Conservation (phyloP, 1,284 basidiomycete genomes). For the Rhizoctonia solani region DNA sequence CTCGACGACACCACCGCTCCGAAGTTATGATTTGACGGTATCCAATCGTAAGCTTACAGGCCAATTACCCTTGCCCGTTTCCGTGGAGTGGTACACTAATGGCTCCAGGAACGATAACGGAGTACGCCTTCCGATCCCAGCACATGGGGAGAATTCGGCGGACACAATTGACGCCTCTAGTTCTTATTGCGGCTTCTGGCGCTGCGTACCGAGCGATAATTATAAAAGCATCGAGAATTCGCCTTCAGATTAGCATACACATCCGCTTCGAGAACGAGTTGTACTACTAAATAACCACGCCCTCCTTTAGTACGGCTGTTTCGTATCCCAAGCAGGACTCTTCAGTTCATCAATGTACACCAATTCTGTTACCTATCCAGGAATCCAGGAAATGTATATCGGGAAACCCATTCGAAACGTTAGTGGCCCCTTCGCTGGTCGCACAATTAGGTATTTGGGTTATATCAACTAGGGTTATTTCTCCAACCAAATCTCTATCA, state of each 20-base stretch:
- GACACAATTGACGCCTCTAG: slow-evolving; percentile 2
- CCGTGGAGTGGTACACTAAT: slow-evolving; percentile 14
- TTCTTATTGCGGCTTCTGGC: background rate
- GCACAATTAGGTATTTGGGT: slow-evolving; percentile 19
- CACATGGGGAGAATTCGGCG: background rate
- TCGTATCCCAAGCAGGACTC: background rate
- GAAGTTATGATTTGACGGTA: background rate
- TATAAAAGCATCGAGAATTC: slow-evolving; percentile 15
- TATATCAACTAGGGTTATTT: background rate
- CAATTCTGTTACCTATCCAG: background rate
- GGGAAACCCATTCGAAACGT: slow-evolving; percentile 37
- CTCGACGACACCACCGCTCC: background rate
- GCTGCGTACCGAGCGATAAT: background rate
- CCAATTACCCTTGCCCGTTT: slow-evolving; percentile 4
- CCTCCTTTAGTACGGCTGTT: background rate
- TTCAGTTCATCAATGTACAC: background rate
- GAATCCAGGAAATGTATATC: slow-evolving; percentile 30
- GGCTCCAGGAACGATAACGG: slow-evolving; percentile 1
- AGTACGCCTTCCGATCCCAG: background rate
- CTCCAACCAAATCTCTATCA: background rate
- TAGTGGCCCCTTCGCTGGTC: slow-evolving; percentile 38
- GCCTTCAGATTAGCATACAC: background rate
- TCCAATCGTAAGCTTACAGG: background rate
- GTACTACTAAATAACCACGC: background rate
- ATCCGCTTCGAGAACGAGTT: background rate